phyloP scores from a whole-genome alignment of 768 basidiomycete genomes.

The Galerina sulciceps region DNA sequence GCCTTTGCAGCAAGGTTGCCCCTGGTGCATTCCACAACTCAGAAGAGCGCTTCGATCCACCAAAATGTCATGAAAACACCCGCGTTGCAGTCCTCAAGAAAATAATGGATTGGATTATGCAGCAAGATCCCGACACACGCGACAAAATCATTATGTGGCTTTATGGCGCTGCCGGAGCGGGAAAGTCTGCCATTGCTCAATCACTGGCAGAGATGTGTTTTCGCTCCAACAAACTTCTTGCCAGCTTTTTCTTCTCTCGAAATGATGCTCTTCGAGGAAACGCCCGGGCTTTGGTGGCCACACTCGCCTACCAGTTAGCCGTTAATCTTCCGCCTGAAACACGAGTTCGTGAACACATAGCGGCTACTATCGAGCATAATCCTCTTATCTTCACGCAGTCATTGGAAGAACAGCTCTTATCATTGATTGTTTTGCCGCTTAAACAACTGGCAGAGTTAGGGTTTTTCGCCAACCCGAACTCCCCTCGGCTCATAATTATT shows the following conservation, averaged over 20 bases:
- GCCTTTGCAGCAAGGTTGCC: too few relatives aligned
- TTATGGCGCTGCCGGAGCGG: conserved; percentile 12
- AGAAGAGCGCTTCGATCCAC: conserved; percentile 16
- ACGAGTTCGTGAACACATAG: too few relatives aligned
- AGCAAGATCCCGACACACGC: neutral
- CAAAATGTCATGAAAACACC: conserved; percentile 19
- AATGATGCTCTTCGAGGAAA: neutral
- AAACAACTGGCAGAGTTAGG: neutral
- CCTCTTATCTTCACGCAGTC: conserved; percentile 8
- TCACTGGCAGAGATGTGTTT: conserved; percentile 6
- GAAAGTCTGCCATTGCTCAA: conserved; percentile 14
- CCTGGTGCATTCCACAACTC: conserved; percentile 15
- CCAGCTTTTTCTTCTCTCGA: conserved; percentile 14
- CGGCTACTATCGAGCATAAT: neutral
- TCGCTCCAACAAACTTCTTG: neutral
- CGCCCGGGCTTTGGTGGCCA: conserved; percentile 1
- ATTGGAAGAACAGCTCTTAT: conserved; percentile 8
- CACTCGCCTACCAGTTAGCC: conserved; percentile 6
- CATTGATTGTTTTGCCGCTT: conserved; percentile 10
- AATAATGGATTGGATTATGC: conserved; percentile 15
- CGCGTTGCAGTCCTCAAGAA: conserved; percentile 15
- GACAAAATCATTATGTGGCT: conserved; percentile 6
- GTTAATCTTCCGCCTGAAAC: neutral
- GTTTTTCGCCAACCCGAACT: neutral
- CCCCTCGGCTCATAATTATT: conserved; percentile 16